A percentile compares a stretch with the other conserved stretches of the same genome.
These are phyloP conservation scores for Nidularia pulvinata DNA, from an alignment of 768 basidiomycete genomes.

Conservation along the genomic window DNA sequence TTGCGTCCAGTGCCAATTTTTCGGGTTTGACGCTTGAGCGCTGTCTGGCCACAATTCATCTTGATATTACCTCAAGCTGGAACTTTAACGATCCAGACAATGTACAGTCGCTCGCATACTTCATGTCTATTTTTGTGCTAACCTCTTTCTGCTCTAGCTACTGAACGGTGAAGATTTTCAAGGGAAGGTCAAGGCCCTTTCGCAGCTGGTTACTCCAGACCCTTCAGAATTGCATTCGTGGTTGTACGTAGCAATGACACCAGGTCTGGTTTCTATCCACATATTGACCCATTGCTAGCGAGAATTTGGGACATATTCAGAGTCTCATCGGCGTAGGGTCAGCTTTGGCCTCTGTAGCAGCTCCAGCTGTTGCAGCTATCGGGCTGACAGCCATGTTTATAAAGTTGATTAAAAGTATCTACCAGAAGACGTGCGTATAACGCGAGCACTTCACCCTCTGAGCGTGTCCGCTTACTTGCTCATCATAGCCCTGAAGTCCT, in stretches of 20 bases:
- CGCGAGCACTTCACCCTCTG: background rate
- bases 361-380: conserved; percentile 14
- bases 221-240: background rate
- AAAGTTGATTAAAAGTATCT: conserved; percentile 15
- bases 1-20: conserved; percentile 16
- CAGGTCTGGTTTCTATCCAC: background rate
- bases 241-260: background rate
- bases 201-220: background rate
- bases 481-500: conserved; percentile 6
- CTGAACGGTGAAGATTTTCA: conserved; percentile 8
- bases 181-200: conserved; percentile 1
- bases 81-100: conserved; percentile 16
- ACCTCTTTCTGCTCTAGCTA: conserved; percentile 7
- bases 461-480: background rate
- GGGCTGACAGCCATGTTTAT: conserved; percentile 11
- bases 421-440: conserved; percentile 14
- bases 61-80: conserved; percentile 19
- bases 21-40: conserved; percentile 9
- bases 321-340: conserved; percentile 10
- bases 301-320: background rate
- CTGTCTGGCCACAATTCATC: conserved; percentile 17
- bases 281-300: background rate
- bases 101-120: conserved; percentile 3
- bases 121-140: background rate
- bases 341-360: conserved; percentile 9